A percentile compares a stretch with the other conserved stretches of the same genome.
These are phyloP conservation scores for Paraconiothyrium brasiliense DNA, from an alignment of 2,329 filamentous ascomycete genomes.

Conservation along the genomic window DNA sequence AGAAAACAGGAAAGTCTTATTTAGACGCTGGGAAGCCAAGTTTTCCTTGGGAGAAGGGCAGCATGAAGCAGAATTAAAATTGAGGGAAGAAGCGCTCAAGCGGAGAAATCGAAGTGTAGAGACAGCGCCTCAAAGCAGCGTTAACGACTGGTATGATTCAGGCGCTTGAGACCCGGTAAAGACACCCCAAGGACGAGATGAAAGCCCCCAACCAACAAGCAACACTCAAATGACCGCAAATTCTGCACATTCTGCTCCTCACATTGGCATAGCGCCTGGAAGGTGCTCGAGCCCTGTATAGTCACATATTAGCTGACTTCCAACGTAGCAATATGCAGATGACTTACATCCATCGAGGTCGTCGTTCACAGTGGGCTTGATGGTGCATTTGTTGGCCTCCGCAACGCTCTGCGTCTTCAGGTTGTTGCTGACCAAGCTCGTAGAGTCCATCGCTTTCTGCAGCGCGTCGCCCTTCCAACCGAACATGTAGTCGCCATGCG, in stretches of 20 bases:
- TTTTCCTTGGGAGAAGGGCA: not conserved
- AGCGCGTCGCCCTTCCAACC: conserved; percentile 38
- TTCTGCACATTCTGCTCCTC: not conserved
- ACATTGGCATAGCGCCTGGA: conserved; percentile 12
- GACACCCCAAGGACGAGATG: not conserved
- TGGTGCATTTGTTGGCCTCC: conserved; percentile 14
- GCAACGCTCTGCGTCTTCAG: conserved; percentile 29
- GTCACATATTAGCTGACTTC: not conserved
- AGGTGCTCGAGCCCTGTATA: conserved; percentile 13
- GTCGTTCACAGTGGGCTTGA: conserved; percentile 13
- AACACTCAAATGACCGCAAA: not conserved
- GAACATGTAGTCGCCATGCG: conserved; percentile 39
- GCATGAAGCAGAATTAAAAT: not conserved
- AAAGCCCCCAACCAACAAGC: not conserved
- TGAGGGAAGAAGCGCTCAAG: not conserved
- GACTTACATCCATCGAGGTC: conserved; percentile 21
- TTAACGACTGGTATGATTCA: not conserved
- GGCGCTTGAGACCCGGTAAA: not conserved
- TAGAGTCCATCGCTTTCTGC: conserved; percentile 32
- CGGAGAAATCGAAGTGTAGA: not conserved
- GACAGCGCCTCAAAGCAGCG: not conserved
- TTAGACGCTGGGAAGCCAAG: not conserved
- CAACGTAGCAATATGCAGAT: not conserved
- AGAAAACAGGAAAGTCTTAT: not conserved
- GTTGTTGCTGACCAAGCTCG: conserved; percentile 34